Percentiles rank a stretch among this genome's conserved stretches.
Conservation (phyloP, 2,329 filamentous ascomycete genomes). For the Dothistroma septosporum region DNA sequence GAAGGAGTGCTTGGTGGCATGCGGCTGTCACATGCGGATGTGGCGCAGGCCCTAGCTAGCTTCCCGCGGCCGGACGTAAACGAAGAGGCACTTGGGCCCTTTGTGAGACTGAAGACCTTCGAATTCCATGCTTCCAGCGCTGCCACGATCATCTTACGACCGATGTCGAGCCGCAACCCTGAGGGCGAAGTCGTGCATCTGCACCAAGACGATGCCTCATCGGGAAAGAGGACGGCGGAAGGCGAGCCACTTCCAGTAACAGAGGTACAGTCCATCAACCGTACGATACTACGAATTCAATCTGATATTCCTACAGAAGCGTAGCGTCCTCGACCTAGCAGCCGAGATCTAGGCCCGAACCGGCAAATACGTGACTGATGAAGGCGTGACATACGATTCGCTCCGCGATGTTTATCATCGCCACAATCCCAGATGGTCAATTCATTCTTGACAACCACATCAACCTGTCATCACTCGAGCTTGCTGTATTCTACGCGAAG, state of each 20-base stretch:
- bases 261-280: no score
- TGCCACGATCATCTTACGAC: no score
- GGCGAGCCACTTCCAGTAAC: no score
- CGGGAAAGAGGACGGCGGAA: no score
- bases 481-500: not conserved
- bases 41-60: not conserved
- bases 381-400: not conserved
- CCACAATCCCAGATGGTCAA: not conserved
- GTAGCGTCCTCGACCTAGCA: conserved; percentile 4
- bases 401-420: not conserved
- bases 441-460: not conserved
- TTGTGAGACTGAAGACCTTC: no score
- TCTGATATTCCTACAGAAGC: not conserved
- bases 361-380: conserved; percentile 1
- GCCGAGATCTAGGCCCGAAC: conserved; percentile 7
- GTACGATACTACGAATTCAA: not conserved
- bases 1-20: no score
- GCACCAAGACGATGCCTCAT: no score
- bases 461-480: not conserved
- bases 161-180: no score
- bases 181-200: no score
- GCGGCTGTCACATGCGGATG: not conserved
- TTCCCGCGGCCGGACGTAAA: not conserved
- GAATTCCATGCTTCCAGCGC: no score
- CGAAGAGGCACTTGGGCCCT: not conserved